Conservation (phyloP, 345 rosid species). For the Syzygium grande region DNA sequence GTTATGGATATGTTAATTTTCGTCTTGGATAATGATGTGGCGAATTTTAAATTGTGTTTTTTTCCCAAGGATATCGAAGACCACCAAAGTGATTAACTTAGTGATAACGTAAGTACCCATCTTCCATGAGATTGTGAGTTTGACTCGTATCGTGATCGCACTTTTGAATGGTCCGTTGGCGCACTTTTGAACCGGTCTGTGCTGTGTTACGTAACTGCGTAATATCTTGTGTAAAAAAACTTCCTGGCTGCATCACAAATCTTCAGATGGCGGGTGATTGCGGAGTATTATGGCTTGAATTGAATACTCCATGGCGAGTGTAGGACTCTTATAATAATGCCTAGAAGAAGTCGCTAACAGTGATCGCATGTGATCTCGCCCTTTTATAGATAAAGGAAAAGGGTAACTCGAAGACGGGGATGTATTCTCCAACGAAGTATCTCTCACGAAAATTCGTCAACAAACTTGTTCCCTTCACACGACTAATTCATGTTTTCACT, state of each 20-base stretch:
- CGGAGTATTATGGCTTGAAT: neutral
- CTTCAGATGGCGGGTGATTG: neutral
- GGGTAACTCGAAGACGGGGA: neutral
- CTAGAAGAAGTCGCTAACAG: neutral
- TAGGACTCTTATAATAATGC: neutral
- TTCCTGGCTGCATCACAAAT: neutral
- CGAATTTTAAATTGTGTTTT: neutral
- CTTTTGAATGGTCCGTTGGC: rapidly evolving
- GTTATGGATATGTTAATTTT: neutral
- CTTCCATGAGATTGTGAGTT: neutral
- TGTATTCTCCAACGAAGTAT: neutral
- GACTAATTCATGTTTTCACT: neutral
- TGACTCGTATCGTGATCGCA: neutral
- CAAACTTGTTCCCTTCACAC: neutral
- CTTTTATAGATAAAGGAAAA: neutral
- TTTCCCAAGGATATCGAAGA: neutral
- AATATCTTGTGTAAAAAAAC: neutral
- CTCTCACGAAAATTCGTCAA: neutral
- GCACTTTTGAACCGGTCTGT: neutral
- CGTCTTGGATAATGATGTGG: neutral
- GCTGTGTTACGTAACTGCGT: no score
- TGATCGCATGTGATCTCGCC: neutral
- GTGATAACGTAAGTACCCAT: neutral
- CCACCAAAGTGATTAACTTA: neutral
- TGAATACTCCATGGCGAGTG: neutral